Base-by-base conservation (phyloP, 768 basidiomycete genomes). In the Daedaleopsis nitida region DNA sequence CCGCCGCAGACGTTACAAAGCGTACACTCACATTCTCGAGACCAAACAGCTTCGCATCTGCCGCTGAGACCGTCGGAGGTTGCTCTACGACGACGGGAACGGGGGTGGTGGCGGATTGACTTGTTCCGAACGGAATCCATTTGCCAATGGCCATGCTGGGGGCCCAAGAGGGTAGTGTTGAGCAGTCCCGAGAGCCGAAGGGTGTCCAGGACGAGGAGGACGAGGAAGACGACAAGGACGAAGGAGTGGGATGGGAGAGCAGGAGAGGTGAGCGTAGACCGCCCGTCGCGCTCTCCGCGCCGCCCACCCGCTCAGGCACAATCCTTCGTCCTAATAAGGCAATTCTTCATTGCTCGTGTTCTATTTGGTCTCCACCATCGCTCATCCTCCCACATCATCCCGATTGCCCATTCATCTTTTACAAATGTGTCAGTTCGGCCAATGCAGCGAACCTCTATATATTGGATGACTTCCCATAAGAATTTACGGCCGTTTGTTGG, bases 21-120 rank as follows among this genome's bases (percentile, higher is more conserved):
- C 13, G 21, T 48, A 47, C 24, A 84, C 94, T 70, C 74, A 96
- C 94, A 74, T 98, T 98, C 81, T 97, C 96, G 55, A 97, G 80
- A n/a, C 96, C 96, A 80, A 96, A 96, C 71, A 86, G 89, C 81
- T 94, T 94, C 60, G 83, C 84, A 75, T 92, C 90, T 59, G 91
- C 85, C 16, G 84, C 78, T 51, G 80, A 78, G 62, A 78, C 56
- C 38, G 68, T 60, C 34, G 69, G 64, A 17, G 65, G 59, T 19
- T 62, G 58, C 21, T 65, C 63, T 19, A 65, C 64, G 53, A 65
- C 59, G 58, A 62, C 59, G 61, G 63, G 58, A 49, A 59, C 52
- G 24, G 68, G 57, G 52, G 60, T 27, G 55, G 60, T 45, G 42
- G 68, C 34, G 17, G 52, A n/a, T 44, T 65, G 65, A 32, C 62